Conservation (phyloP, 345 rosid species). For the Gossypium longicalyx region DNA sequence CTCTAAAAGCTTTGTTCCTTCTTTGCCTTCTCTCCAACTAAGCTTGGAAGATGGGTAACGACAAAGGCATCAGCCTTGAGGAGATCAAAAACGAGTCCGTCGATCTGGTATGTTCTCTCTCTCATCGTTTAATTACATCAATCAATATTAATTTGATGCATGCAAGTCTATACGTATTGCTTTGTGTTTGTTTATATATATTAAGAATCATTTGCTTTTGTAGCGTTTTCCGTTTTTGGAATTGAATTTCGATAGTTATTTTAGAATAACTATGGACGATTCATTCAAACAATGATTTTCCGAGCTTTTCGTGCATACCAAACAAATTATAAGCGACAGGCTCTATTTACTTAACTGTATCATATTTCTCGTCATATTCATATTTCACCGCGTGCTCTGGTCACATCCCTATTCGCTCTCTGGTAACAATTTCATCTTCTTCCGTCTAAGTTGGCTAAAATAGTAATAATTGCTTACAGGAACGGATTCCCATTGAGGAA, state of each 20-base stretch:
- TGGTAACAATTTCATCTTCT: neutral
- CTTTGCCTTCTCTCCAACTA: neutral
- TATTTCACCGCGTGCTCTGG: neutral
- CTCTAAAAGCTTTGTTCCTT: neutral
- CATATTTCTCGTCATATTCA: neutral
- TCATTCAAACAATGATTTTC: neutral
- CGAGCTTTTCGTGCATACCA: neutral
- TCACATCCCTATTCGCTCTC: neutral
- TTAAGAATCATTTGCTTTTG: neutral
- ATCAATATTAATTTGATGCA: neutral
- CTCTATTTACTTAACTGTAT: neutral
- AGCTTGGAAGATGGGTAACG: slow-evolving; percentile 19
- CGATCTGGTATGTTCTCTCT: slow-evolving; percentile 34
- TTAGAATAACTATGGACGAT: neutral
- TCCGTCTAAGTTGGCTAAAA: neutral
- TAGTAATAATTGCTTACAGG: slow-evolving; percentile 28
- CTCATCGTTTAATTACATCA: neutral
- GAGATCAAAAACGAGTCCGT: slow-evolving; percentile 44
- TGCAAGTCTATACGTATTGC: neutral
- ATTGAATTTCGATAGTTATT: neutral
- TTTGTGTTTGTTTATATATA: neutral
- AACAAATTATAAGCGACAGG: neutral
- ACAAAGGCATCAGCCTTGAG: slow-evolving; percentile 35
- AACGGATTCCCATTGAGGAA: slow-evolving; percentile 75
- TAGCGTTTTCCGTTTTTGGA: no score